These are phyloP conservation scores for Lomentospora prolificans DNA, from an alignment of 2,329 filamentous ascomycete species.

Conservation along the genomic window DNA sequence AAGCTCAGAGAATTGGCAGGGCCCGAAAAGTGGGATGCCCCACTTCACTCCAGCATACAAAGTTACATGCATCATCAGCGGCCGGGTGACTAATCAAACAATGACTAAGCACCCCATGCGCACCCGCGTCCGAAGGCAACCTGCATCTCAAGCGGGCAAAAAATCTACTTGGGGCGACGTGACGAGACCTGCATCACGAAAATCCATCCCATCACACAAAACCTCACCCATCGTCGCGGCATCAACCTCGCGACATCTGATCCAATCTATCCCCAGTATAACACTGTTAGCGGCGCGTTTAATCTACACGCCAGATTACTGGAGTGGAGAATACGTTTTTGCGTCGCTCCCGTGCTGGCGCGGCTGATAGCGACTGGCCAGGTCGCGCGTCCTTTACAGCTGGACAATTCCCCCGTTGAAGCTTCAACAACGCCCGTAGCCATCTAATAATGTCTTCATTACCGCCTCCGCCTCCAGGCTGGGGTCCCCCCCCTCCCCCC, in stretches of 20 bases:
- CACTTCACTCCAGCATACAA: background rate
- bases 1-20: background rate
- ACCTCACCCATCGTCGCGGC: constrained; percentile 2
- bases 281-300: background rate
- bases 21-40: background rate
- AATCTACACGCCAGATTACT: background rate
- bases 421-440: background rate
- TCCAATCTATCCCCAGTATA: constrained; percentile 1
- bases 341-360: constrained; percentile 6
- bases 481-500: constrained; percentile 38
- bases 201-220: background rate
- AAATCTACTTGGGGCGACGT: constrained; percentile 7
- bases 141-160: constrained; percentile 2
- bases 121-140: too few relatives aligned
- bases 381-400: background rate
- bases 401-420: constrained; percentile 8
- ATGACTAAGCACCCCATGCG: constrained; percentile 4
- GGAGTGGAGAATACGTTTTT: background rate
- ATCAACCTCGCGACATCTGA: constrained; percentile 8
- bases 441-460: constrained; percentile 37
- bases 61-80: too few relatives aligned
- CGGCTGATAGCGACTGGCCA: constrained; percentile 4
- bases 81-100: background rate
- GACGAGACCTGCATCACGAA: background rate
- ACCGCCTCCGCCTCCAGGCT: constrained; percentile 48